Base-by-base conservation (phyloP, 345 rosid genomes). In the Linum tenue region DNA sequence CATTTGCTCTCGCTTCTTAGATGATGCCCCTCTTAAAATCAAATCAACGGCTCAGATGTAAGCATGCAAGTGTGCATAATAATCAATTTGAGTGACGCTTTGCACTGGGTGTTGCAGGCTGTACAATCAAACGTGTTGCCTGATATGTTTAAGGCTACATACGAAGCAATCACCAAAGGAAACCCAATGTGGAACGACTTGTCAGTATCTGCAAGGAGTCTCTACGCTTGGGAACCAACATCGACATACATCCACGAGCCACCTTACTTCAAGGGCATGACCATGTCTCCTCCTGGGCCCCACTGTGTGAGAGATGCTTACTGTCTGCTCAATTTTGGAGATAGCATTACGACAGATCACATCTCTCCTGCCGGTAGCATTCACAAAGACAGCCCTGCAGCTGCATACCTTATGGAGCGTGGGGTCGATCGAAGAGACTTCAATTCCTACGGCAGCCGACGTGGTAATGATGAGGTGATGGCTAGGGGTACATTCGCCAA, bases 341-440 rank as follows among this genome's bases (percentile, higher is more conserved):
- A 88, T 67, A 88, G 95, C 74, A 91, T 91, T 66, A 91, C 98
- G 5, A 88, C 96, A 7, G 98, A 91, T 71, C 96, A 91, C 82
- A 88, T 88, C 64, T 91, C 96, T 53, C 96, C 94, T 37, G 96
- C 98, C 69, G 96, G 98, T 22, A 91, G 90, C 79, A 91, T 91
- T 72, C 94, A 88, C 74, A 91, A 76, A 68, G 96, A 91, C 70
- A 91, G 96, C 66, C 91, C 94, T 10, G 98, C 98, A 63, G 98
- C 98, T 37, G 81, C 76, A 63, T 85, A 75, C 74, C 91, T 90
- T 64, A 77, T 90, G 83, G 95, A 90, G 62, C 87, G 73, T 55
- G 89, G 97, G 62, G 92, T 87, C 39, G 87, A 78, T 66, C 76
- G 97, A 76, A 81, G 86, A 70, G 92, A 90, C 62, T 87, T 90